Percentiles rank a stretch among this genome's conserved stretches.
These are phyloP conservation scores for Fusarium torulosum DNA, from an alignment of 2,329 filamentous ascomycete genomes.

Conservation along the genomic window DNA sequence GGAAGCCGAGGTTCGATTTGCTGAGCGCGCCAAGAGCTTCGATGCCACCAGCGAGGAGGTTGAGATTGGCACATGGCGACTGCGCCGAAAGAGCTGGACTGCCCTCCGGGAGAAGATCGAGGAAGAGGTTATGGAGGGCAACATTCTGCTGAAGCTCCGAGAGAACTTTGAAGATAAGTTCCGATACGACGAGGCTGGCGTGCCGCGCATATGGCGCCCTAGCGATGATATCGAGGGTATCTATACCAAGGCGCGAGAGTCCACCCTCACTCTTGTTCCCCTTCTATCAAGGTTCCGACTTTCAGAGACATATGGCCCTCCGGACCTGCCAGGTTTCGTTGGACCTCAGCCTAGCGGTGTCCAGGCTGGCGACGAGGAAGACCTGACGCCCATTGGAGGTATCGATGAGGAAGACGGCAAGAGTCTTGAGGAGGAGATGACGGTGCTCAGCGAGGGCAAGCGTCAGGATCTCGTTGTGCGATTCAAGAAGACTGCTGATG, in stretches of 20 bases:
- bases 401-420: conserved; percentile 96
- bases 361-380: conserved; percentile 88
- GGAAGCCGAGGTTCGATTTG: conserved; percentile 87
- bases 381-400: conserved; percentile 88
- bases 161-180: conserved; percentile 99
- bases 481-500: conserved; percentile 98
- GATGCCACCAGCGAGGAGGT: conserved; percentile 93
- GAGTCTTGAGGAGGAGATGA: conserved; percentile 96
- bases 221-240: conserved; percentile 97
- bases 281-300: conserved; percentile 88
- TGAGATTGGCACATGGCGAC: conserved; percentile 89
- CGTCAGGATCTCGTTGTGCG: conserved; percentile 90
- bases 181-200: conserved; percentile 94
- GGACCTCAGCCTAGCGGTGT: conserved; percentile 80
- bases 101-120: conserved; percentile 91
- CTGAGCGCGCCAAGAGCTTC: conserved; percentile 90
- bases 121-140: conserved; percentile 98
- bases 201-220: conserved; percentile 96
- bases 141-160: conserved; percentile 91
- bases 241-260: conserved; percentile 92
- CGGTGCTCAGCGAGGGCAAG: conserved; percentile 89
- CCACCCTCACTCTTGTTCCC: conserved; percentile 90
- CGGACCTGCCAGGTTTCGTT: conserved; percentile 87
- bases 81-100: conserved; percentile 94
- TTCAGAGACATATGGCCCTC: conserved; percentile 77